These are phyloP conservation scores for Alternaria tenuissima DNA, from an alignment of 2,329 filamentous ascomycete genomes.

Conservation along the genomic window DNA sequence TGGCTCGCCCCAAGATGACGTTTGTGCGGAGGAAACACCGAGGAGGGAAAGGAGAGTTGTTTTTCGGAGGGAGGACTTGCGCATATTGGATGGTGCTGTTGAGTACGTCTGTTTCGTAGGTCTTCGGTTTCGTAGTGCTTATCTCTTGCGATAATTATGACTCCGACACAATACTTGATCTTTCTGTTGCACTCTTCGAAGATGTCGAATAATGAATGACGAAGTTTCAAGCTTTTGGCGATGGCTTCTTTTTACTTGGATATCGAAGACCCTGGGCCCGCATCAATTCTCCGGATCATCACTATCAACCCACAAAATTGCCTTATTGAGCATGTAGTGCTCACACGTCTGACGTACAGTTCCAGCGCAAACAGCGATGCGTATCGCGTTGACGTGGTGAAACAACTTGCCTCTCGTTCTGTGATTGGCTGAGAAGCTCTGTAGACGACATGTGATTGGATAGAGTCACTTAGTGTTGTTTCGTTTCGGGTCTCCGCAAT, in stretches of 20 bases:
- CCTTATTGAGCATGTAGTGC: not conserved
- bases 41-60: constrained; percentile 25
- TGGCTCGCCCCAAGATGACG: constrained; percentile 23
- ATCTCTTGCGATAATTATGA: not conserved
- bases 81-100: constrained; percentile 19
- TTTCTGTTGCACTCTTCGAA: not conserved
- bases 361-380: constrained; percentile 1
- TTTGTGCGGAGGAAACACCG: constrained; percentile 19
- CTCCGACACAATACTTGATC: too few relatives aligned
- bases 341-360: constrained; percentile 6
- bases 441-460: not conserved
- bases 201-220: not conserved
- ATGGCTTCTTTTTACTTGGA: constrained; percentile 4
- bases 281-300: not conserved
- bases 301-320: not conserved
- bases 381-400: not conserved
- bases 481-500: constrained; percentile 12
- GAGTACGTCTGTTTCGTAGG: not conserved
- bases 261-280: not conserved
- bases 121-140: not conserved
- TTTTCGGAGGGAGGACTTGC: constrained; percentile 10
- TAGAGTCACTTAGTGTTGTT: not conserved
- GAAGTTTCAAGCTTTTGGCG: not conserved
- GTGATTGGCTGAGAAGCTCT: not conserved
- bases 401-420: not conserved